Base-by-base conservation (phyloP, 2,329 filamentous ascomycete genomes). In the Talaromyces atroroseus region DNA sequence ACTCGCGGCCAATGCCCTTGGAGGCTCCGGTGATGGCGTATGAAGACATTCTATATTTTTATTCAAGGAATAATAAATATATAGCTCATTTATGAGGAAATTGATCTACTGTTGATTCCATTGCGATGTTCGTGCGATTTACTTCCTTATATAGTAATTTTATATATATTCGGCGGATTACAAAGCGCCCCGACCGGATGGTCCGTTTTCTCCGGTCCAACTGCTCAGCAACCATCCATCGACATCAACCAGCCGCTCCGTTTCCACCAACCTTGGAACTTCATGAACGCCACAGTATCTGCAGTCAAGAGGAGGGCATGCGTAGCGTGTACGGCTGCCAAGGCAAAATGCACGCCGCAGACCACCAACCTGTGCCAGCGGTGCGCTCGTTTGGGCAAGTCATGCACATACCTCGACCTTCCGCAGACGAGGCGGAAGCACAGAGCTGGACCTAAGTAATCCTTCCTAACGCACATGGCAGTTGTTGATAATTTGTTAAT, bases 21-120 rank as follows among this genome's bases (percentile, higher is more conserved):
- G 63, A 63, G 44, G 69, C 60, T 29, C 71, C 70, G 20, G 70
- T 73, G 58, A 73, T 62, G 24, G 68, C 64, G 50, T 68, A 73
- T n/a, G 67, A 69, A 55, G 68, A 59, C 71, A 73, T 73, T 29
- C 26, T 29, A 8, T 29, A 29, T 11, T 29, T 29, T 2, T 29
- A n/a, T n/a, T n/a, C n/a, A n/a, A n/a, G n/a, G n/a, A n/a, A n/a
- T n/a, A n/a, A n/a, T n/a, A n/a, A n/a, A n/a, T n/a, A n/a, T n/a
- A n/a, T 7, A 5, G 26, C 5, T 29, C 26, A 11, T 5, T 5
- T 2, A 29, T 29, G 26, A 10, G 8, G 5, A 8, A 2, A 29
- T 29, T 29, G 26, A 29, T 29, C 8, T 29, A 29, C 11, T 29
- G 4, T 26, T 26, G 4, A 4, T 26, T 26, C 24, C 24, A 26